phyloP scores from a whole-genome alignment of 148 eudicot species.

The Simmondsia chinensis region DNA sequence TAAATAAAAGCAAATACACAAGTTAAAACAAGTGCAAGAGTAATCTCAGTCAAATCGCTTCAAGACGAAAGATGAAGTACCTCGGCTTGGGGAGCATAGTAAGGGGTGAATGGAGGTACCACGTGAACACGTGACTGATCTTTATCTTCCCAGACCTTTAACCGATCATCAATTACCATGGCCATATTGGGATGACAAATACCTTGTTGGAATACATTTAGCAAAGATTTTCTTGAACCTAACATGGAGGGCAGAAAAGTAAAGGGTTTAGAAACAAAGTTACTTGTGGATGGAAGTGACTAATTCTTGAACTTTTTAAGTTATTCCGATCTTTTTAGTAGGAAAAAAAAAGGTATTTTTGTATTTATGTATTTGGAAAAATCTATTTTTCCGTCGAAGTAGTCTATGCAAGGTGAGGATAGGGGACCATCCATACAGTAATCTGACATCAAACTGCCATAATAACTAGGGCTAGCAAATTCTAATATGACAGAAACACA shows the following conservation, averaged over 20 bases:
- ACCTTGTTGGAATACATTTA: constrained; percentile 75
- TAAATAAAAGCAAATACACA: constrained; percentile 8
- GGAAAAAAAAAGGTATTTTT: constrained; percentile 10
- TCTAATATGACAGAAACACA: too few species aligned
- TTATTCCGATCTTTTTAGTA: too few species aligned
- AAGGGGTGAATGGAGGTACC: constrained; percentile 93
- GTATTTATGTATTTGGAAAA: too few species aligned
- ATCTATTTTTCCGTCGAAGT: too few species aligned
- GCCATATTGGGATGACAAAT: constrained; percentile 93
- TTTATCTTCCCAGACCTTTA: constrained; percentile 94
- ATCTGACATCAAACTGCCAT: too few species aligned
- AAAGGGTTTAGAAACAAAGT: too few species aligned
- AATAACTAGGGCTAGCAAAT: too few species aligned
- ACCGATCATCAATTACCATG: constrained; percentile 94
- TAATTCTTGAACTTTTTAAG: too few species aligned
- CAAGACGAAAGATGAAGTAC: constrained; percentile 17
- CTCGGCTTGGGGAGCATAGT: constrained; percentile 99
- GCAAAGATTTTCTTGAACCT: constrained; percentile 85
- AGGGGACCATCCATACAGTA: too few species aligned
- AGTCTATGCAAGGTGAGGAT: not conserved
- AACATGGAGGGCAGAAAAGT: not conserved
- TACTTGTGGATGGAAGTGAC: too few species aligned
- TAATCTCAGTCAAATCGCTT: not conserved
- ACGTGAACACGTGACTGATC: constrained; percentile 97
- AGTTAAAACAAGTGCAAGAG: constrained; percentile 1